These are phyloP conservation scores for Coffea eugenioides DNA, from an alignment of 257 asterid genomes.

Conservation along the genomic window DNA sequence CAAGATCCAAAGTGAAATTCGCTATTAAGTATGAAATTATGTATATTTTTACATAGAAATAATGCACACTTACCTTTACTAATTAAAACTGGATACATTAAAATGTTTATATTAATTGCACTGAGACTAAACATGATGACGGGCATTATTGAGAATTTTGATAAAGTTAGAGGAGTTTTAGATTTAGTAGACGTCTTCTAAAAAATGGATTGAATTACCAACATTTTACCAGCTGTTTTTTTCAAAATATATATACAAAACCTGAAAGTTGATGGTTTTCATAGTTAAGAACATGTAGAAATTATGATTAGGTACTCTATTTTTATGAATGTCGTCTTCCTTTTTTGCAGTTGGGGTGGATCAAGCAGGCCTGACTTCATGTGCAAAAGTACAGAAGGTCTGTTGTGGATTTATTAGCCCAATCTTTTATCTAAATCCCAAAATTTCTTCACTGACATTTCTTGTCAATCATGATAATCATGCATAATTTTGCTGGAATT, in stretches of 20 bases:
- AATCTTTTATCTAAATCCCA: neutral
- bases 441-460: neutral
- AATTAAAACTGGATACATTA: neutral
- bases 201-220: neutral
- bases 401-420: conserved; percentile 16
- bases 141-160: neutral
- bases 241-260: neutral
- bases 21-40: neutral
- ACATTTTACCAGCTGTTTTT: neutral
- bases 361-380: conserved; percentile 97
- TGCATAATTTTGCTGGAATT: neutral
- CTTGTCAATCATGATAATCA: neutral
- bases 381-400: conserved; percentile 97
- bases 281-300: neutral
- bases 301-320: too few species aligned
- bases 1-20: neutral
- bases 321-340: neutral
- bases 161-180: neutral
- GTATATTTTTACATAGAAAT: too few species aligned
- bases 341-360: conserved; percentile 93
- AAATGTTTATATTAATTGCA: neutral
- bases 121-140: neutral
- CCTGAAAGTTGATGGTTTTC: neutral
- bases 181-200: too few species aligned
- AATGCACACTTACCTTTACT: neutral